Conservation (phyloP, 768 basidiomycete species). For the Sporobolomyces pararoseus region DNA sequence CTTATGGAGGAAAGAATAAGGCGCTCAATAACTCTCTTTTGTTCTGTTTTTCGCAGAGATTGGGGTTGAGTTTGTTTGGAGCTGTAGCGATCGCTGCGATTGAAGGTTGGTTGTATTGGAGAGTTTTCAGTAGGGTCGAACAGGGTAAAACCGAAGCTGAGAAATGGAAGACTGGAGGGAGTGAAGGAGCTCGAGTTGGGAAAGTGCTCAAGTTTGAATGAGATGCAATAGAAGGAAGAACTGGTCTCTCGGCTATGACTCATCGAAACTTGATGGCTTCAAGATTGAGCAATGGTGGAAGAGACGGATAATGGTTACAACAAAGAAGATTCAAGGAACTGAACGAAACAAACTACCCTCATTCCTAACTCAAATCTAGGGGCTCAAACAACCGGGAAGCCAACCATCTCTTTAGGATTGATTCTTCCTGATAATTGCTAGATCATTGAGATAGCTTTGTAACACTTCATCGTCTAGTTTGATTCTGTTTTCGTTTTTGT, state of each 20-base stretch:
- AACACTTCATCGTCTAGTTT: conserved; percentile 82
- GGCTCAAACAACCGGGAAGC: no score
- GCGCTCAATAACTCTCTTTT: neutral
- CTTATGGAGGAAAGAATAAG: no score
- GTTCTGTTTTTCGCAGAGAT: conserved; percentile 20
- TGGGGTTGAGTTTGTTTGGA: conserved; percentile 37
- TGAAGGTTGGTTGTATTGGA: conserved; percentile 43
- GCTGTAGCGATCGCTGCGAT: conserved; percentile 40
- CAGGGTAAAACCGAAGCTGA: neutral
- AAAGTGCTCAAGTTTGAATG: neutral
- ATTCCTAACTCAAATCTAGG: no score
- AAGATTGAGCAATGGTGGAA: no score
- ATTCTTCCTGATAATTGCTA: conserved; percentile 85
- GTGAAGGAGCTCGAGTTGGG: neutral
- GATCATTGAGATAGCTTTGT: conserved; percentile 76
- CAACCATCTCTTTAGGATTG: conserved; percentile 57
- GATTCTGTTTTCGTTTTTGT: conserved; percentile 58
- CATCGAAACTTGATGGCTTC: no score
- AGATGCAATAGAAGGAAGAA: no score
- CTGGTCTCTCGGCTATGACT: no score
- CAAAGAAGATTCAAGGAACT: no score
- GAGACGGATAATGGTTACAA: no score
- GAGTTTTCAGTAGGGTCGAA: conserved; percentile 35
- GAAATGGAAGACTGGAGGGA: neutral
- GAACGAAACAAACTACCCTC: no score